These are phyloP conservation scores for Metarhizium album DNA, from an alignment of 2,329 filamentous ascomycete species.

Conservation along the genomic window DNA sequence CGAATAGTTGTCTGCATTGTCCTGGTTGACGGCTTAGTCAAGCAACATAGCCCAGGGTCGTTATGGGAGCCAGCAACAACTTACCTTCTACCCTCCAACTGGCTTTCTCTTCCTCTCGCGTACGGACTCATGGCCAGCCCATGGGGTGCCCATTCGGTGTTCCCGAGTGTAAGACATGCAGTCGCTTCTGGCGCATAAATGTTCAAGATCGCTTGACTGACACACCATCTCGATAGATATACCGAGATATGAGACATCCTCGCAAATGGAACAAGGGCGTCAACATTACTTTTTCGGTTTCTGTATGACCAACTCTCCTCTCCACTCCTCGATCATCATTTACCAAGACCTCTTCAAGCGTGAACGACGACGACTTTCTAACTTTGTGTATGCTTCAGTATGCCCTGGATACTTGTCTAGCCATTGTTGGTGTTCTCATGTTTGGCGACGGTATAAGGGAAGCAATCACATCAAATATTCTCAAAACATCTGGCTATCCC, in stretches of 20 bases:
- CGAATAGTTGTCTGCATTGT: slow-evolving; percentile 68
- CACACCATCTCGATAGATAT: slow-evolving; percentile 33
- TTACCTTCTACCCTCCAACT: slow-evolving; percentile 74
- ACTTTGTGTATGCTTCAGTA: slow-evolving; percentile 36
- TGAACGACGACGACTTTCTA: not conserved
- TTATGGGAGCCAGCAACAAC: slow-evolving; percentile 70
- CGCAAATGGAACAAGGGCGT: slow-evolving; percentile 69
- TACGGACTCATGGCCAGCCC: slow-evolving; percentile 82
- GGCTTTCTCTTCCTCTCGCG: slow-evolving; percentile 76
- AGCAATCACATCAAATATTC: slow-evolving; percentile 84
- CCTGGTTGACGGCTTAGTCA: slow-evolving; percentile 76
- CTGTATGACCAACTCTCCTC: slow-evolving; percentile 33
- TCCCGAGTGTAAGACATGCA: slow-evolving; percentile 55
- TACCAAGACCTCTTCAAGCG: not conserved
- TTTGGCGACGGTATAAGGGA: slow-evolving; percentile 84
- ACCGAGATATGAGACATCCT: slow-evolving; percentile 59
- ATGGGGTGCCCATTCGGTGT: slow-evolving; percentile 55
- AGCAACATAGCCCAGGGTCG: slow-evolving; percentile 69
- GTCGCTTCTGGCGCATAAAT: not conserved
- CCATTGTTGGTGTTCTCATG: slow-evolving; percentile 81
- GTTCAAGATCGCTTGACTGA: not conserved
- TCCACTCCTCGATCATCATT: not conserved
- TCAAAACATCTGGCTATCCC: slow-evolving; percentile 65
- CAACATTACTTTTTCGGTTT: slow-evolving; percentile 74
- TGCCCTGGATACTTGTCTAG: slow-evolving; percentile 69